phyloP scores from a whole-genome alignment of 2,329 filamentous ascomycete species.

The Colletotrichum musicola region DNA sequence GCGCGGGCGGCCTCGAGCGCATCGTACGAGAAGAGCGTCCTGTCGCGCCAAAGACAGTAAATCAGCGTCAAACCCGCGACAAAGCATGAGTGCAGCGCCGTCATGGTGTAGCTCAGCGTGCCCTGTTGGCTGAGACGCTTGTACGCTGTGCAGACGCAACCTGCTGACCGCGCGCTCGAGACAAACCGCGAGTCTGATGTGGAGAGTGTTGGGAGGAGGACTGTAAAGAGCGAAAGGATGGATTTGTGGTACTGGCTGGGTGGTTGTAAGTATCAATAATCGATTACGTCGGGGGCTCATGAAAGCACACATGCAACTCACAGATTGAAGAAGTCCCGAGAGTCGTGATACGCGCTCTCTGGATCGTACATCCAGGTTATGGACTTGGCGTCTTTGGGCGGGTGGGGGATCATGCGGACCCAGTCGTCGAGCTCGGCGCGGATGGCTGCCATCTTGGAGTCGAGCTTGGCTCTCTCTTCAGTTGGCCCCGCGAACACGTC shows the following conservation, averaged over 20 bases:
- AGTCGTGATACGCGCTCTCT: slow-evolving; percentile 43
- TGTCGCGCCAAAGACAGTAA: slow-evolving; percentile 46
- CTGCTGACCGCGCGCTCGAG: slow-evolving; percentile 40
- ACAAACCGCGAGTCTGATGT: slow-evolving; percentile 43
- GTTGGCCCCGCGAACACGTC: slow-evolving; percentile 36
- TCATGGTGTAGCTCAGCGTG: slow-evolving; percentile 47
- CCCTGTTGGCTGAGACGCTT: slow-evolving; percentile 47
- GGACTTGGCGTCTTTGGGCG: slow-evolving; percentile 41
- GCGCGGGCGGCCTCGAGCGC: slow-evolving; percentile 45
- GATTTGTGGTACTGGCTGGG: slow-evolving; percentile 45
- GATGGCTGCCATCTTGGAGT: slow-evolving; percentile 41
- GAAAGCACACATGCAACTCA: slow-evolving; percentile 13
- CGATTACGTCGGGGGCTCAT: too few relatives aligned
- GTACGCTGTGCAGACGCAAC: slow-evolving; percentile 46
- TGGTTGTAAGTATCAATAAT: background rate
- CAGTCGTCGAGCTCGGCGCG: slow-evolving; percentile 42
- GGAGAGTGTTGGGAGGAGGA: slow-evolving; percentile 42
- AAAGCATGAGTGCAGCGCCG: slow-evolving; percentile 47
- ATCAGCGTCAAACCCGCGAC: slow-evolving; percentile 46
- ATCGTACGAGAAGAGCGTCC: slow-evolving; percentile 42
- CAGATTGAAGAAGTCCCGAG: slow-evolving; percentile 44
- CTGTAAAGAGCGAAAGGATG: slow-evolving; percentile 42
- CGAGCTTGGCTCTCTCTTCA: slow-evolving; percentile 30
- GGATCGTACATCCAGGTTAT: slow-evolving; percentile 47
- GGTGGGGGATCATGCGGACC: slow-evolving; percentile 40